Evolutionary conservation across 2,329 filamentous ascomycete genomes (phyloP).

Genomic region (Colletotrichum horii): DNA sequence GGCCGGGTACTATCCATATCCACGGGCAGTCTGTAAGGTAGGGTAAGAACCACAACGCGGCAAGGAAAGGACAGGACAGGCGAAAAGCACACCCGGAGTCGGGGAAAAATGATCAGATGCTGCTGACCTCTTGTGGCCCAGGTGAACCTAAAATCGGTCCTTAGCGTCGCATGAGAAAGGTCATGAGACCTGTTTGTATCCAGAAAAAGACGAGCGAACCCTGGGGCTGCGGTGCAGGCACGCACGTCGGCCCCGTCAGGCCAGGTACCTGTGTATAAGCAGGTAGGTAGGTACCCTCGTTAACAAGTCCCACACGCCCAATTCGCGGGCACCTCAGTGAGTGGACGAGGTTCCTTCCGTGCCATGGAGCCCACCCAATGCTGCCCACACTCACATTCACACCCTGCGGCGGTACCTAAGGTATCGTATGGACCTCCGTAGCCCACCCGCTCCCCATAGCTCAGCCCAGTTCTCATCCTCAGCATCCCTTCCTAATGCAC

Average conservation of each 20-base stretch:
- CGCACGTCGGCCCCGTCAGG: background rate
- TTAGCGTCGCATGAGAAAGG: constrained; percentile 23
- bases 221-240: constrained; percentile 9
- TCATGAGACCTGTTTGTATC: constrained; percentile 26
- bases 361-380: background rate
- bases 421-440: too few relatives aligned
- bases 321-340: background rate
- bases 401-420: background rate
- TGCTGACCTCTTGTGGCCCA: constrained; percentile 23
- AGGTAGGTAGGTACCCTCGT: background rate
- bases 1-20: background rate
- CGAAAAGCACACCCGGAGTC: background rate
- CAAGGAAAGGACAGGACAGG: background rate
- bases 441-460: background rate
- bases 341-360: background rate
- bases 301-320: background rate
- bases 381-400: background rate
- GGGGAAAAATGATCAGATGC: constrained; percentile 19
- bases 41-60: background rate
- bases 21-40: background rate
- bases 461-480: background rate
- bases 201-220: constrained; percentile 20
- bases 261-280: background rate
- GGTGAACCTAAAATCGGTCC: constrained; percentile 23
- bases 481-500: background rate